A percentile compares a stretch with the other conserved stretches of the same genome.
These are phyloP conservation scores for Xerocomellus amylosporus DNA, from an alignment of 768 basidiomycete genomes.

Conservation along the genomic window DNA sequence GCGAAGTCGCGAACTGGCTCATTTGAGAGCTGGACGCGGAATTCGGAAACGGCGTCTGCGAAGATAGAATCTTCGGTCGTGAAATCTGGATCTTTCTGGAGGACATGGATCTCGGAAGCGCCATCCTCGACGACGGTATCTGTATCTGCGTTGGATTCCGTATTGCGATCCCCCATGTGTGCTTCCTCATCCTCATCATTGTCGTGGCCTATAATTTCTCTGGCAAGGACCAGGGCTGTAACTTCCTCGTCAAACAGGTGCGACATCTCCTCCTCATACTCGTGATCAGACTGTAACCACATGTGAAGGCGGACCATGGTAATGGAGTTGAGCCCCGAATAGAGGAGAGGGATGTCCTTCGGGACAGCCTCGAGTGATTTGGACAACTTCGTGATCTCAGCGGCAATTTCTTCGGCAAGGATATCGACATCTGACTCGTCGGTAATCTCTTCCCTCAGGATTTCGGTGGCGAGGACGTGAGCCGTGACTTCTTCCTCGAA, in stretches of 20 bases:
- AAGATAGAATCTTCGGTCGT: neutral
- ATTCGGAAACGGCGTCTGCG: neutral
- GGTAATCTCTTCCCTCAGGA: conserved; percentile 17
- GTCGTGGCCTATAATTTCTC: conserved; percentile 22
- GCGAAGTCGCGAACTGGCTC: neutral
- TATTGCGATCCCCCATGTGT: neutral
- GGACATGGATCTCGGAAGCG: conserved; percentile 2
- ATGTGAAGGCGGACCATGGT: conserved; percentile 29
- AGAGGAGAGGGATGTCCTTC: conserved; percentile 33
- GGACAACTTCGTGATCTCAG: conserved; percentile 32
- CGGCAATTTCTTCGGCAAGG: conserved; percentile 32
- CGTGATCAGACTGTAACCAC: conserved; percentile 34
- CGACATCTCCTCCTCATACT: conserved; percentile 30
- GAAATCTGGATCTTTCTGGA: conserved; percentile 7
- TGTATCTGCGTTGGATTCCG: conserved; percentile 6
- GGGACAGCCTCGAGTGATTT: conserved; percentile 29
- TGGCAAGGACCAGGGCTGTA: conserved; percentile 29
- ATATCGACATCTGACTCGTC: neutral
- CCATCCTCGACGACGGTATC: conserved; percentile 14
- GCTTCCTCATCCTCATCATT: neutral
- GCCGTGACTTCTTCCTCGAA: conserved; percentile 33
- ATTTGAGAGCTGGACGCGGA: neutral
- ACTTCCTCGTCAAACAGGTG: conserved; percentile 34
- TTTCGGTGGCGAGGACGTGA: conserved; percentile 29
- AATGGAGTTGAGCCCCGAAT: conserved; percentile 33